Evolutionary conservation across 2,329 filamentous ascomycete genomes (phyloP).

Genomic region (Coniochaeta ligniaria): DNA sequence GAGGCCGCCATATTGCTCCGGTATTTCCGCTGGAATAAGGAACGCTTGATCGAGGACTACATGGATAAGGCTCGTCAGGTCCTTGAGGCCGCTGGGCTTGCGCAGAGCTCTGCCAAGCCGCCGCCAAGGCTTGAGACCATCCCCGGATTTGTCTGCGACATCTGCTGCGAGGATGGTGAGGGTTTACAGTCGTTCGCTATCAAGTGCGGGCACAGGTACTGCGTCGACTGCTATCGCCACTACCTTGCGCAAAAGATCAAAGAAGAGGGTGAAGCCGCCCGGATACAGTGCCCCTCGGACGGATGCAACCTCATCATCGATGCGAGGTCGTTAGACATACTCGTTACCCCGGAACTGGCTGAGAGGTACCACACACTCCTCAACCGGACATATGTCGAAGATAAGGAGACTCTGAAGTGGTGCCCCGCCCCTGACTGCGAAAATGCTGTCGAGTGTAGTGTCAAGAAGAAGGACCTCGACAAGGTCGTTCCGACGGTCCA

Average conservation of each 20-base stretch:
- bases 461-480: conserved; percentile 82
- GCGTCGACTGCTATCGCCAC: conserved; percentile 83
- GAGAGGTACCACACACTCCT: conserved; percentile 75
- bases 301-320: conserved; percentile 88
- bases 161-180: conserved; percentile 85
- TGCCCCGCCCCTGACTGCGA: conserved; percentile 96
- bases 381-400: conserved; percentile 92
- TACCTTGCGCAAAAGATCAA: conserved; percentile 91
- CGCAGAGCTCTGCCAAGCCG: conserved; percentile 50
- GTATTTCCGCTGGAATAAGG: conserved; percentile 92
- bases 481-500: conserved; percentile 84
- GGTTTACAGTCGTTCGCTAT: conserved; percentile 81
- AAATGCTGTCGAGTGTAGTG: conserved; percentile 80
- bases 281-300: conserved; percentile 88
- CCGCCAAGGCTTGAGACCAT: conserved; percentile 66
- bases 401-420: conserved; percentile 94
- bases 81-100: conserved; percentile 77
- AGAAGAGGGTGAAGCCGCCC: conserved; percentile 88
- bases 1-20: conserved; percentile 85
- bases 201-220: conserved; percentile 92
- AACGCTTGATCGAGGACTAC: conserved; percentile 88
- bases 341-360: conserved; percentile 52
- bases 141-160: conserved; percentile 81
- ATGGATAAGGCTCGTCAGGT: conserved; percentile 82
- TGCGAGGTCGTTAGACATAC: conserved; percentile 74